Conservation (phyloP, 345 rosid species). For the Mallotus nudiflorus region DNA sequence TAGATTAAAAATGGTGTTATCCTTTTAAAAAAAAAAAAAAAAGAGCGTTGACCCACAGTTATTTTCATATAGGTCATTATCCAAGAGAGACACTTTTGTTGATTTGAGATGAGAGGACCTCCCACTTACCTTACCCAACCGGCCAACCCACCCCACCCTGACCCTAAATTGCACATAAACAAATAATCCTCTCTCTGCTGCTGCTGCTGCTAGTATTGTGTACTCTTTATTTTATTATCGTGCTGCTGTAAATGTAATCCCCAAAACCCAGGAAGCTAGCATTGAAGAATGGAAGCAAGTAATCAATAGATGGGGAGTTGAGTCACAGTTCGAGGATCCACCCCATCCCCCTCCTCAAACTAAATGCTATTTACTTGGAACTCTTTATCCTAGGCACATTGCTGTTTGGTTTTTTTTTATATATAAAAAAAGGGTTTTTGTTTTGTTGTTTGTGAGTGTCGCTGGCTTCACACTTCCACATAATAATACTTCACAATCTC, state of each 20-base stretch:
- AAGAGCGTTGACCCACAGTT: constrained; percentile 31
- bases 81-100: constrained; percentile 10
- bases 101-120: constrained; percentile 28
- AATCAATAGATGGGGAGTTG: not conserved
- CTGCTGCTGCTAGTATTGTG: too few relatives aligned
- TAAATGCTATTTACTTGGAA: too few relatives aligned
- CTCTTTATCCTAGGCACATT: constrained; percentile 20
- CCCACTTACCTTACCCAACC: constrained; percentile 5
- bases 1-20: too few relatives aligned
- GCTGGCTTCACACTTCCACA: constrained; percentile 13
- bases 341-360: not conserved
- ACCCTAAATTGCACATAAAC: constrained; percentile 1
- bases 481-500: not conserved
- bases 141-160: not conserved
- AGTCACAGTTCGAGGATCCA: constrained; percentile 19
- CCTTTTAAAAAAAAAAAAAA: too few relatives aligned
- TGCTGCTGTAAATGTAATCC: constrained; percentile 15
- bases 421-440: too few relatives aligned
- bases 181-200: too few relatives aligned
- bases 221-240: too few relatives aligned
- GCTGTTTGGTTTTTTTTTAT: too few relatives aligned
- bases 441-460: too few relatives aligned
- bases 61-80: constrained; percentile 16
- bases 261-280: constrained; percentile 34
- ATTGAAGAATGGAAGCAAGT: constrained; percentile 20